These are phyloP conservation scores for Chaetomiaceae sp. DNA, from an alignment of 2,329 filamentous ascomycete species.

Conservation along the genomic window DNA sequence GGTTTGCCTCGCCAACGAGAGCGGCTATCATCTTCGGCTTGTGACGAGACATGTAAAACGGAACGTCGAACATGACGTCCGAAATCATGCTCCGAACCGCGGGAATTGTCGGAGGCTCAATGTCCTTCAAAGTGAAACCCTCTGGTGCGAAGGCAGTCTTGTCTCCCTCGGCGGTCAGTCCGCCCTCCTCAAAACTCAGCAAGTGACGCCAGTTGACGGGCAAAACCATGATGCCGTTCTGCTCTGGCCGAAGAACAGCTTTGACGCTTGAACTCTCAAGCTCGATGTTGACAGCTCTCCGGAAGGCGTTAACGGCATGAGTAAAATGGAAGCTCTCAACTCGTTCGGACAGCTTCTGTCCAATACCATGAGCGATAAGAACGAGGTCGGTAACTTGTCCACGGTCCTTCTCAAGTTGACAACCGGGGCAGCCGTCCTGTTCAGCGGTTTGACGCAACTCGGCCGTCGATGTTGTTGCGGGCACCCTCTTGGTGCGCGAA, in stretches of 20 bases:
- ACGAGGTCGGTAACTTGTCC: conserved; percentile 79
- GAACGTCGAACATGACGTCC: conserved; percentile 97
- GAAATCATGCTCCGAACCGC: conserved; percentile 91
- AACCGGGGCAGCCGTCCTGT: conserved; percentile 45
- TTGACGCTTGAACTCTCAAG: conserved; percentile 69
- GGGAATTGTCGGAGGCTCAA: conserved; percentile 84
- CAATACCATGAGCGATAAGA: conserved; percentile 90
- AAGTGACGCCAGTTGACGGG: conserved; percentile 92
- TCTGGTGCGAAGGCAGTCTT: conserved; percentile 48
- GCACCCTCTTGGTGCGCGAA: conserved; percentile 14
- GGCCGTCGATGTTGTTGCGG: neutral
- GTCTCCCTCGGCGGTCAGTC: conserved; percentile 50
- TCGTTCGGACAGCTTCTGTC: conserved; percentile 89
- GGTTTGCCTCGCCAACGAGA: conserved; percentile 82
- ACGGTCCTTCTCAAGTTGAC: conserved; percentile 55
- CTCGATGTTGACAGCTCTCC: conserved; percentile 80
- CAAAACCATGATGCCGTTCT: conserved; percentile 87
- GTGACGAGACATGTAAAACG: conserved; percentile 95
- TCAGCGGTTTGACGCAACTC: conserved; percentile 3
- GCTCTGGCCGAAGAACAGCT: conserved; percentile 64
- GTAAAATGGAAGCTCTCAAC: conserved; percentile 98
- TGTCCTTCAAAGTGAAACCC: conserved; percentile 69
- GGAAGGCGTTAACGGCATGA: conserved; percentile 86
- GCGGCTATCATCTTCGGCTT: conserved; percentile 92
- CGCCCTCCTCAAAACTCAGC: conserved; percentile 78